Percentiles rank a stretch among this genome's conserved stretches.
These are phyloP conservation scores for Lablab purpureus DNA, from an alignment of 306 rosid genomes.

Conservation along the genomic window DNA sequence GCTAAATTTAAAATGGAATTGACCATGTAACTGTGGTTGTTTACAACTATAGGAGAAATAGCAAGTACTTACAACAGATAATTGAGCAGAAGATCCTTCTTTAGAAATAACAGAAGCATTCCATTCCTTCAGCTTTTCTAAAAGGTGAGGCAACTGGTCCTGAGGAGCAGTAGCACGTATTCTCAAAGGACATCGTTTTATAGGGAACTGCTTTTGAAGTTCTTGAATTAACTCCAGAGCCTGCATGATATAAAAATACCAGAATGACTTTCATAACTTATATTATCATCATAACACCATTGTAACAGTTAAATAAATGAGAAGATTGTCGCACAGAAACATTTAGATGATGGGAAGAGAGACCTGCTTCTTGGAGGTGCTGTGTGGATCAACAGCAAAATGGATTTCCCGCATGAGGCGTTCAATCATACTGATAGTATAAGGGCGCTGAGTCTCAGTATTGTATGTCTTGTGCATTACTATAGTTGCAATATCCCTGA, in stretches of 20 bases:
- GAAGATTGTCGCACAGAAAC: background rate
- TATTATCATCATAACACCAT: background rate
- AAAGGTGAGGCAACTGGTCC: conserved; percentile 58
- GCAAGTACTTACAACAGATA: conserved; percentile 62
- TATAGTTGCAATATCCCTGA: conserved; percentile 93
- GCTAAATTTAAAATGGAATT: conserved; percentile 15
- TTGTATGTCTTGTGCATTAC: conserved; percentile 96
- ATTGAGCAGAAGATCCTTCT: conserved; percentile 75
- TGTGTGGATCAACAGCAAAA: conserved; percentile 85
- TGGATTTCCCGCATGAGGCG: conserved; percentile 89
- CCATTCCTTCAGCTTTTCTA: conserved; percentile 78
- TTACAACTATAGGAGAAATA: conserved; percentile 4
- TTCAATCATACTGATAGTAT: conserved; percentile 95
- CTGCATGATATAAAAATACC: conserved; percentile 53
- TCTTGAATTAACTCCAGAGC: conserved; percentile 96
- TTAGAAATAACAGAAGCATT: conserved; percentile 68
- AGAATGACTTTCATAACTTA: background rate
- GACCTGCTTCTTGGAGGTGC: conserved; percentile 92
- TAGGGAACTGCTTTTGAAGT: conserved; percentile 92
- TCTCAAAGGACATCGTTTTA: conserved; percentile 90
- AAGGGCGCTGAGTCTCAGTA: conserved; percentile 93
- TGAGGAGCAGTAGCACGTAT: conserved; percentile 67
- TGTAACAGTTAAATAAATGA: conserved; percentile 18
- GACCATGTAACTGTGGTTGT: conserved; percentile 4
- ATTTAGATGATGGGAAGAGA: background rate